Percentiles rank a stretch among this genome's conserved stretches.
These are phyloP conservation scores for Arthrobotrys conoides DNA, from an alignment of 2,329 filamentous ascomycete species.

Conservation along the genomic window DNA sequence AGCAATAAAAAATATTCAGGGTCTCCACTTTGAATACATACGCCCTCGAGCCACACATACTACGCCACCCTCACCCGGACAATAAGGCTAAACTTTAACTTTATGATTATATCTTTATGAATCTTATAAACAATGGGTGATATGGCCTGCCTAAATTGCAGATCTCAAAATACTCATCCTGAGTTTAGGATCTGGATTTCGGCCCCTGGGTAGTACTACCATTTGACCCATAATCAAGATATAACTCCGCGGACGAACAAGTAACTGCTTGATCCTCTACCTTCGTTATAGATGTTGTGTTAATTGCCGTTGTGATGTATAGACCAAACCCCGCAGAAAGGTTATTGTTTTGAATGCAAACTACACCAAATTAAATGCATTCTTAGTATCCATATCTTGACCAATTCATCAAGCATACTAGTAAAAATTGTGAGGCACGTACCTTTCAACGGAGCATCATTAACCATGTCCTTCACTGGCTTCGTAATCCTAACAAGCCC, in stretches of 20 bases:
- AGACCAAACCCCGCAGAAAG: conserved; percentile 1
- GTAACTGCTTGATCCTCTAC: not conserved
- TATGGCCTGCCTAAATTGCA: too few species aligned
- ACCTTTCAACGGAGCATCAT: too few species aligned
- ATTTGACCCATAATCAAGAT: conserved; percentile 3
- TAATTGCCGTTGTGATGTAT: not conserved
- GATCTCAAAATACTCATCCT: not conserved
- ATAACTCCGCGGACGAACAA: conserved; percentile 15
- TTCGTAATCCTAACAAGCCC: not conserved
- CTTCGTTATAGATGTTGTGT: conserved; percentile 1
- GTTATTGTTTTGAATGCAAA: not conserved
- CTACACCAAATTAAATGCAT: not conserved
- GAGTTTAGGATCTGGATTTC: not conserved
- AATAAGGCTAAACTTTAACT: too few species aligned
- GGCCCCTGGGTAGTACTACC: not conserved
- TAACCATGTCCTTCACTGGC: not conserved
- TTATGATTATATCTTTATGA: too few species aligned
- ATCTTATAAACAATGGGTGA: too few species aligned
- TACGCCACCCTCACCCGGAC: too few species aligned
- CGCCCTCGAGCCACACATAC: too few species aligned
- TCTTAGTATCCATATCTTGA: too few species aligned
- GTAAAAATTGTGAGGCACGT: too few species aligned
- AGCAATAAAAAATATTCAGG: too few species aligned
- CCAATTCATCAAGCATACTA: too few species aligned
- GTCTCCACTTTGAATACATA: too few species aligned